A percentile compares a stretch with the other conserved stretches of the same genome.
Conservation (phyloP, 345 rosid species). For the Draba incana region DNA sequence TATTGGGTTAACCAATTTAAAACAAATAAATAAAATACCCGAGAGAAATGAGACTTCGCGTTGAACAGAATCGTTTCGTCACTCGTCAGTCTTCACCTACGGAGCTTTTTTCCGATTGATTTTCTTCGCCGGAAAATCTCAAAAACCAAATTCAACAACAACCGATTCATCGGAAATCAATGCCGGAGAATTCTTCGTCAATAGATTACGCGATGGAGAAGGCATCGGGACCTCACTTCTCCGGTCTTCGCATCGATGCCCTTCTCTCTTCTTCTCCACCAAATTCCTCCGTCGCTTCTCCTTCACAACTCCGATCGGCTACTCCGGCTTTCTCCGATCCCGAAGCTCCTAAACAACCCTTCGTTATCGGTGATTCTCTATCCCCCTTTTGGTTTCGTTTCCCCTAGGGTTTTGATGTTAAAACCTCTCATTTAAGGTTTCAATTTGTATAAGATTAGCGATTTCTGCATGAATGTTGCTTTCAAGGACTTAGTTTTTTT, state of each 20-base stretch:
- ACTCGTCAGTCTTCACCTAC: constrained; percentile 19
- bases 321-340: constrained; percentile 36
- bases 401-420: constrained; percentile 4
- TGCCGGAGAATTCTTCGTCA: constrained; percentile 59
- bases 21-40: not conserved
- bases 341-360: constrained; percentile 61
- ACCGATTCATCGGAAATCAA: constrained; percentile 26
- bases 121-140: constrained; percentile 6
- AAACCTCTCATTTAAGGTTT: not conserved
- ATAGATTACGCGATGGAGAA: constrained; percentile 92
- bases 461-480: not conserved
- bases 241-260: constrained; percentile 84
- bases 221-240: constrained; percentile 96
- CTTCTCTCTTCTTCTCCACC: constrained; percentile 62
- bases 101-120: constrained; percentile 5
- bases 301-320: constrained; percentile 43
- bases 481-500: not conserved
- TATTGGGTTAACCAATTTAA: not conserved
- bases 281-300: constrained; percentile 46
- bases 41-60: not conserved
- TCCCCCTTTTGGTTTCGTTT: not conserved
- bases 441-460: too few species aligned
- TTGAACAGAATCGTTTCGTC: constrained; percentile 24
- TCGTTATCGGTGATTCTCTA: constrained; percentile 54
- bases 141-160: constrained; percentile 42